phyloP scores from a whole-genome alignment of 306 rosid species.

The Inga laurina region DNA sequence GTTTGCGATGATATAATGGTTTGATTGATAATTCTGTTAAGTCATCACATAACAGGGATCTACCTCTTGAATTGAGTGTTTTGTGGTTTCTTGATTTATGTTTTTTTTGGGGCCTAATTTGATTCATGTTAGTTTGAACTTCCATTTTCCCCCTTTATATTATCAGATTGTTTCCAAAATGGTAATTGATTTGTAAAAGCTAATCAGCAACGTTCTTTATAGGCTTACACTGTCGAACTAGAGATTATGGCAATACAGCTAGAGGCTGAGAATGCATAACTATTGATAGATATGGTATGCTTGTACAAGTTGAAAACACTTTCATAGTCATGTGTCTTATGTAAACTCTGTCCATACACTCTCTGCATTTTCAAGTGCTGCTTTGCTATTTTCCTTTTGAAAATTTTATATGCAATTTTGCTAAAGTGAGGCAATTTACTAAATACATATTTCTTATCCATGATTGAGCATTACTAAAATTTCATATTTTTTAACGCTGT shows the following conservation, averaged over 20 bases:
- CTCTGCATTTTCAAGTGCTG: neutral
- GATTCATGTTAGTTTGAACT: neutral
- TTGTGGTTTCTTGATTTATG: neutral
- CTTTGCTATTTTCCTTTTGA: neutral
- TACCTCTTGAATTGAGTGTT: neutral
- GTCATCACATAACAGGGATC: neutral
- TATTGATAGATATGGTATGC: constrained; percentile 61
- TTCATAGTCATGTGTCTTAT: neutral
- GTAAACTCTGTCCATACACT: neutral
- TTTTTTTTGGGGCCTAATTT: no score
- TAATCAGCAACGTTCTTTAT: constrained; percentile 9
- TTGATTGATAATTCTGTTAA: neutral
- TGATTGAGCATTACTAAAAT: neutral
- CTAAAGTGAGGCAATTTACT: neutral
- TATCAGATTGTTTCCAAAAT: neutral
- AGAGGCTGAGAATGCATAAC: constrained; percentile 67
- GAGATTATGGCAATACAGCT: constrained; percentile 63
- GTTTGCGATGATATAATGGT: neutral
- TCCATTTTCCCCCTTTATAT: neutral
- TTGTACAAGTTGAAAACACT: neutral
- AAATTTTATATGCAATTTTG: neutral
- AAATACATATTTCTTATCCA: neutral
- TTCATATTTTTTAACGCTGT: neutral
- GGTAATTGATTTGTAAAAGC: neutral
- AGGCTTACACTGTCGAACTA: constrained; percentile 84